Percentiles rank a stretch among this genome's conserved stretches.
These are phyloP conservation scores for Fraxinus albicans DNA, from an alignment of 305 asterid species.

Conservation along the genomic window DNA sequence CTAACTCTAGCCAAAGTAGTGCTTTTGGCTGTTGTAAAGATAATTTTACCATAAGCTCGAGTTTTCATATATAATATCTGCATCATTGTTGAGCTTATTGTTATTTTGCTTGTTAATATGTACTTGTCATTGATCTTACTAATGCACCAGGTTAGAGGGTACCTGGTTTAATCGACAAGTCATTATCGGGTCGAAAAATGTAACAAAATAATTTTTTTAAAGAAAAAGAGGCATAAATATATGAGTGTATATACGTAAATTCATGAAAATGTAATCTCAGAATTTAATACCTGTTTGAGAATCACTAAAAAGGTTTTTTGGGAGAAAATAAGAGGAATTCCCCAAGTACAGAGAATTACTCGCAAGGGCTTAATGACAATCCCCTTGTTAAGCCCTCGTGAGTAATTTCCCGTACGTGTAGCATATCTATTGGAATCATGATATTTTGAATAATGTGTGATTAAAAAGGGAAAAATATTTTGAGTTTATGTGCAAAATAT, in stretches of 20 bases:
- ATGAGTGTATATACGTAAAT: no score
- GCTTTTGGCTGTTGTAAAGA: conserved; percentile 2
- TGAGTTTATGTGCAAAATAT: no score
- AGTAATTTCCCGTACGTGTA: no score
- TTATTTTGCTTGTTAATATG: not conserved
- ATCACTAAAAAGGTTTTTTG: no score
- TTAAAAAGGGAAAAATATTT: no score
- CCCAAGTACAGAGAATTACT: no score
- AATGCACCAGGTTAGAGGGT: not conserved
- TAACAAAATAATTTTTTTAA: not conserved
- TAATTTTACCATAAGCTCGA: not conserved
- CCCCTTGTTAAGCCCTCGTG: no score
- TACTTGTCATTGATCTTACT: not conserved
- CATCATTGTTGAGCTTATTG: not conserved
- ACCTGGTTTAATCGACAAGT: not conserved
- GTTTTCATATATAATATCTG: conserved; percentile 1
- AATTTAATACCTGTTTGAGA: no score
- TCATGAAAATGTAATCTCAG: not conserved
- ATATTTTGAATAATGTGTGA: no score
- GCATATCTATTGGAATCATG: no score
- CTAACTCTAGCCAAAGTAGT: not conserved
- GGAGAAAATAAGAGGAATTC: no score
- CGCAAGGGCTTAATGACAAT: no score
- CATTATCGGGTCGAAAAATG: not conserved
- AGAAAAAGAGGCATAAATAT: not conserved